Evolutionary conservation across 306 rosid species (phyloP).

Genomic region (Sicyos baderoa): DNA sequence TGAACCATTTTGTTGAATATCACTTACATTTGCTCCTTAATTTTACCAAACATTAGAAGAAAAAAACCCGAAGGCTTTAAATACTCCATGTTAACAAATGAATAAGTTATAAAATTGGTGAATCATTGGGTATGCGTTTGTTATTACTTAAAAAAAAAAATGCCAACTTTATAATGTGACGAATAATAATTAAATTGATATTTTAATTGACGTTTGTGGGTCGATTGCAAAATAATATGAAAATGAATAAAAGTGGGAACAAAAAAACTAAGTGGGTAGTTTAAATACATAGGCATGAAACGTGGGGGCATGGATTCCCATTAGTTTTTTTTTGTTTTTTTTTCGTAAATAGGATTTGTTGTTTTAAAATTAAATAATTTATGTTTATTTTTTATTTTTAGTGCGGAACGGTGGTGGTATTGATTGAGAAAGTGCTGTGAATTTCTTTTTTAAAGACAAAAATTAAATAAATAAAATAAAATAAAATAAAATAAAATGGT

Average conservation of each 20-base stretch:
- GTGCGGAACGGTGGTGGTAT: slow-evolving; percentile 12
- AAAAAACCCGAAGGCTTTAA: too few species aligned
- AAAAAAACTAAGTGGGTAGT: too few species aligned
- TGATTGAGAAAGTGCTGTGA: background rate
- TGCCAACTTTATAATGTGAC: slow-evolving; percentile 25
- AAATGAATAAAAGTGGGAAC: too few species aligned
- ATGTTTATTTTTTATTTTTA: background rate
- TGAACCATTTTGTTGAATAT: too few species aligned
- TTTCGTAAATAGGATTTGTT: slow-evolving; percentile 18
- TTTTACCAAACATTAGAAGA: too few species aligned
- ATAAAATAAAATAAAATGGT: slow-evolving; percentile 17
- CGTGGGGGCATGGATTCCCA: slow-evolving; percentile 38
- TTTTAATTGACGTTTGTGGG: background rate
- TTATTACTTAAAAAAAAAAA: too few species aligned
- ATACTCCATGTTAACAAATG: too few species aligned
- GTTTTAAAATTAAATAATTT: background rate
- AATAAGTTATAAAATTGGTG: background rate
- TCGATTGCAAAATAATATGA: too few species aligned
- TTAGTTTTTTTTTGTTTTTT: slow-evolving; percentile 30
- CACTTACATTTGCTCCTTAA: too few species aligned
- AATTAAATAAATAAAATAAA: too few species aligned
- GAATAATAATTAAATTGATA: background rate
- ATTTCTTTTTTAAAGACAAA: too few species aligned
- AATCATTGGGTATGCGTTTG: background rate
- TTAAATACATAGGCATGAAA: slow-evolving; percentile 15